phyloP scores from a whole-genome alignment of 129 eudicot species.

The Scalesia atractyloides region DNA sequence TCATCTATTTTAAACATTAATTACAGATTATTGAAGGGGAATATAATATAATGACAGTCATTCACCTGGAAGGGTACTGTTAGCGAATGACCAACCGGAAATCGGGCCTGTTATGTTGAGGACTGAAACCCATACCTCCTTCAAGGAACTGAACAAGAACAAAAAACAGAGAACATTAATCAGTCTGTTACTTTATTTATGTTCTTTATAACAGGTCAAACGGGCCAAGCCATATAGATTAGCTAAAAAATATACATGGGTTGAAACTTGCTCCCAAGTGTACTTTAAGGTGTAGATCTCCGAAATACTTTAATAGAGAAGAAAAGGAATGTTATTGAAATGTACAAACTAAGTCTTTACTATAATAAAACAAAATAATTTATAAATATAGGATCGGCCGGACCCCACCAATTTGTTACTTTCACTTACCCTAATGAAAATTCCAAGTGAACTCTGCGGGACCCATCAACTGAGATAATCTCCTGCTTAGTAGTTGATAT shows the following conservation, averaged over 20 bases:
- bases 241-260: neutral
- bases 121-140: slow-evolving; percentile 97
- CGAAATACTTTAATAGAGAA: neutral
- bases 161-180: slow-evolving; percentile 9
- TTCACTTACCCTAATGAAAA: slow-evolving; percentile 73
- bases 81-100: slow-evolving; percentile 89
- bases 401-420: neutral
- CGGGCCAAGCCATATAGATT: neutral
- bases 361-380: neutral
- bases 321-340: neutral
- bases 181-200: neutral
- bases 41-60: slow-evolving; percentile 4
- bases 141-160: slow-evolving; percentile 64
- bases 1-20: neutral
- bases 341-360: neutral
- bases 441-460: slow-evolving; percentile 73
- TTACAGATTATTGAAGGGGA: neutral
- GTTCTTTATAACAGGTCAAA: neutral
- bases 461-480: slow-evolving; percentile 40
- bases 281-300: neutral
- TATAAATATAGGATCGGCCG: neutral
- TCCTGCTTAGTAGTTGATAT: slow-evolving; percentile 51
- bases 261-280: neutral
- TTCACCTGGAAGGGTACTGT: slow-evolving; percentile 76
- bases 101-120: slow-evolving; percentile 95